Evolutionary conservation across 139 green algal genomes (phyloP), one percentile per base, ranked within the genome.

Genomic region (Tetraselmis striata): DNA sequence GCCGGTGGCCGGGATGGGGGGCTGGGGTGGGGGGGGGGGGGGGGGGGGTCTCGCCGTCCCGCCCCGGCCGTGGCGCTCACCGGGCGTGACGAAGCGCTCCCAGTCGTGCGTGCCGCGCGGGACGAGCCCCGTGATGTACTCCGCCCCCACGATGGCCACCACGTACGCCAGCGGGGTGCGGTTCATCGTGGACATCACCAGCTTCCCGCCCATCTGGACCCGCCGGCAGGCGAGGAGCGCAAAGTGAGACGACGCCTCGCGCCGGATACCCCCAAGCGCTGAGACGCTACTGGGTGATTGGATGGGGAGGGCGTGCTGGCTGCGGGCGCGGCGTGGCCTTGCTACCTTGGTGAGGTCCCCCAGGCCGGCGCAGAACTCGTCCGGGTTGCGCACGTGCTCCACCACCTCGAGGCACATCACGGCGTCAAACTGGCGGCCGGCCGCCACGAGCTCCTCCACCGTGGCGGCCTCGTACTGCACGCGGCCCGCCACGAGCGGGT

Each of bases 151-250:
- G 26, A 99, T 93, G 0, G 95, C 95, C 25, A 96, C 28, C 0
- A 88, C 88, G 80, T 93, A 97, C 0, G 95, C 92, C 28, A 84
- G 84, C 0, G 87, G 84, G 0, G 96, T 98, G 74, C 95, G 88
- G 87, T 96, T 98, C 29, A 99, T 86, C 0, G 96, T 99, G 28
- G 93, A 95, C 2, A 99, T 78, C 1, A 96, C 84, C 27, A 95
- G 83, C 29, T 78, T 84, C 18, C 92, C 92, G 23, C 86, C 86
- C 75, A 85, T n/a, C n/a, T n/a, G n/a, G n/a, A n/a, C n/a, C n/a
- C n/a, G n/a, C n/a, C n/a, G n/a, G n/a, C n/a, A n/a, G n/a, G n/a
- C n/a, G 77, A 23, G 76, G 77, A 23, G 45, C 78, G 2, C 67
- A 31, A 18, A 1, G 5, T 59, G 32, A 18, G 75, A 28, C 59